Base-by-base conservation (phyloP, 805 yeast genomes). In the Barnettozyma botsteinii region DNA sequence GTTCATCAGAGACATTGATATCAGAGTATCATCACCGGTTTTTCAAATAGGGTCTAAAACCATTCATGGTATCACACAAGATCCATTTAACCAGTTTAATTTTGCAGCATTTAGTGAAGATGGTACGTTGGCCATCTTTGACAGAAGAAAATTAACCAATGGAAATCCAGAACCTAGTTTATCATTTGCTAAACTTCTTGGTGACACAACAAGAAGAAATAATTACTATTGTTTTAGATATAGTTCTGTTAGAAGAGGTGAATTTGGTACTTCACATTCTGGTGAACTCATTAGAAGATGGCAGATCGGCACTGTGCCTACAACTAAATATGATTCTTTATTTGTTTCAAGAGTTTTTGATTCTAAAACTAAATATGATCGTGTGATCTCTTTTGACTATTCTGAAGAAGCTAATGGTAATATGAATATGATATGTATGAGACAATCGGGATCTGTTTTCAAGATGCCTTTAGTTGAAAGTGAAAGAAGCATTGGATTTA, bases 361-460 rank as follows among this genome's bases (percentile, higher is more conserved):
- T 56, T 75, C 77, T 10, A 75, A 73, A 43, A 81, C 95, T 0
- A 84, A 81, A 39, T 79, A 74, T 52, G 95, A 88, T 48, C 72
- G 89, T 49, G 94, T 88, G 1, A 78, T 83, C 1, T 81, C 95
- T 0, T 88, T 82, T 61, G 96, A 88, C 58, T 88, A 87, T 56
- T 49, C 57, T 13, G 41, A 45, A 33, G 50, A 47, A 19, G 25
- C 17, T 14, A 47, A 47, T 7, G 70, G 79, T 18, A 73, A 77
- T 1, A 72, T 84, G 8, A 78, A 81, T 50, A 69, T 85, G 42
- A 77, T 89, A 22, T 88, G 97, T 59, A 82, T 89, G 83, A 69
- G 96, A 48, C 94, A 86, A 52, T 84, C 95, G 1, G 97, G 97
- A 4, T 81, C 85, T 38, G 79, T 88, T 0, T 88, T 84, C 60